Percentiles rank a stretch among this genome's conserved stretches.
Conservation (phyloP, 768 basidiomycete species). For the Termitomyces sp. region DNA sequence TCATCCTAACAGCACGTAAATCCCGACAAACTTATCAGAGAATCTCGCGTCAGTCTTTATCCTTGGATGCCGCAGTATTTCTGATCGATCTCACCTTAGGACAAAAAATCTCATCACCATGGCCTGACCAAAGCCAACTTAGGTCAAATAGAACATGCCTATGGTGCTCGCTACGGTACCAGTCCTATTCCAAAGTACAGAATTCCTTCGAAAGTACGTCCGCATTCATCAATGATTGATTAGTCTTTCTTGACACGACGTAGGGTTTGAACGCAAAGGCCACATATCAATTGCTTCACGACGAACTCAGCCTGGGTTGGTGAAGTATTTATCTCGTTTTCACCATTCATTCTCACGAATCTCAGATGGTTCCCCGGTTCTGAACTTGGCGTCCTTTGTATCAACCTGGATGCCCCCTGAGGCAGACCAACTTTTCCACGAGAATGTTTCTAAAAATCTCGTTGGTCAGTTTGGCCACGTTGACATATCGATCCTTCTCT, state of each 20-base stretch:
- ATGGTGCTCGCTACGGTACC: conserved; percentile 61
- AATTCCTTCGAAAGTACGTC: conserved; percentile 45
- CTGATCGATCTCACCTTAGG: conserved; percentile 23
- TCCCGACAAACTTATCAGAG: conserved; percentile 56
- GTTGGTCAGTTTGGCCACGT: conserved; percentile 29
- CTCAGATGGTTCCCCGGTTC: conserved; percentile 53
- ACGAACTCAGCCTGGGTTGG: conserved; percentile 57
- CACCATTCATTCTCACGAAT: neutral
- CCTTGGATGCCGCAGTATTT: too few relatives aligned
- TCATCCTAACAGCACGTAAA: conserved; percentile 50
- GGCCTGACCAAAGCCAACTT: conserved; percentile 27
- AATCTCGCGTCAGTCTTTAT: conserved; percentile 37
- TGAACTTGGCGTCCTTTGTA: conserved; percentile 61
- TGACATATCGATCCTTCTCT: neutral
- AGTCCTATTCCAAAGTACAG: conserved; percentile 62
- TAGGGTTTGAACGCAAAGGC: conserved; percentile 54
- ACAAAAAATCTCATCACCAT: conserved; percentile 36
- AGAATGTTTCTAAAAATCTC: conserved; percentile 64
- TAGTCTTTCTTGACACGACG: neutral
- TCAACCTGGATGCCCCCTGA: conserved; percentile 57
- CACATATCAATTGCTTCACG: conserved; percentile 50
- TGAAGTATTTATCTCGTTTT: neutral
- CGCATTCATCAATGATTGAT: neutral
- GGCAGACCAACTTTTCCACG: conserved; percentile 47
- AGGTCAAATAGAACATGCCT: conserved; percentile 34